phyloP scores from a whole-genome alignment of 164 flowering plant genomes.

The Sedum album region DNA sequence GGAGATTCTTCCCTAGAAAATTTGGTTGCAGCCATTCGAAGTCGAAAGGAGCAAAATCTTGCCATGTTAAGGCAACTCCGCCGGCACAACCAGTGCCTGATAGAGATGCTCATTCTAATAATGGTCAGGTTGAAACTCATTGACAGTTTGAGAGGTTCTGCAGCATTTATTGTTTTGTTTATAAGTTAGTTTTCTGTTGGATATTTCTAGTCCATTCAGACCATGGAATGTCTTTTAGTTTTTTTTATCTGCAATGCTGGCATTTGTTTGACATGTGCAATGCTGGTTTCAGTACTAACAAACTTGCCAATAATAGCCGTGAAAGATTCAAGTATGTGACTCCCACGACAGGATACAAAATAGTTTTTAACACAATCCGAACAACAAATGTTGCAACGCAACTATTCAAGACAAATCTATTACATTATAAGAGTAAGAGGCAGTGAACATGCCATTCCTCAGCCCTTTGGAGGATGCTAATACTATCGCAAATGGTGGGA shows the following conservation, averaged over 20 bases:
- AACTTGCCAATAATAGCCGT: neutral
- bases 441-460: neutral
- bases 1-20: constrained; percentile 21
- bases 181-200: neutral
- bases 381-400: neutral
- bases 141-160: neutral
- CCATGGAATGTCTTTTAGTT: no score
- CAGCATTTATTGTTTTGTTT: neutral
- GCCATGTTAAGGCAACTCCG: constrained; percentile 13
- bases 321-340: neutral
- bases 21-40: constrained; percentile 16
- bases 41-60: constrained; percentile 10
- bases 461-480: neutral
- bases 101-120: neutral
- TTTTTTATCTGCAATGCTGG: no score
- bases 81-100: constrained; percentile 7
- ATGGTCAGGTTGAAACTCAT: constrained; percentile 2
- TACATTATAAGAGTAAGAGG: neutral
- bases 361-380: neutral
- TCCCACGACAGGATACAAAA: neutral
- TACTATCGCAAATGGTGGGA: neutral
- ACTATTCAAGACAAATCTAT: neutral
- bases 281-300: neutral
- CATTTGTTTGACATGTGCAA: no score
- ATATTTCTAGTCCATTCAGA: no score